phyloP scores from a whole-genome alignment of 495 filamentous ascomycete species.

The Daldinia loculata region DNA sequence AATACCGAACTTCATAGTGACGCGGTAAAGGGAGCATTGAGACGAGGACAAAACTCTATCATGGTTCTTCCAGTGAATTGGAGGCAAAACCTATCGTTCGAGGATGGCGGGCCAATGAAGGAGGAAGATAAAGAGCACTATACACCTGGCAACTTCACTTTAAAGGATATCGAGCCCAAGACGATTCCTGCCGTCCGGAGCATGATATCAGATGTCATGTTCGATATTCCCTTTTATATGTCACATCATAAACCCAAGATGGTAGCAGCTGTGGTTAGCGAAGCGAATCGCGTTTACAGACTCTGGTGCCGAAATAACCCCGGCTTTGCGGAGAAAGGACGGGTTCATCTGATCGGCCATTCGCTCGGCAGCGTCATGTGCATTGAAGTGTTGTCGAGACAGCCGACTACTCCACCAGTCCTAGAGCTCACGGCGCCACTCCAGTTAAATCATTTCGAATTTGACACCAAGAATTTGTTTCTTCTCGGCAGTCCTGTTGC shows the following conservation, averaged over 20 bases:
- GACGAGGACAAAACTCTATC: slow-evolving; percentile 67
- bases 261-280: slow-evolving; percentile 85
- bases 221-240: slow-evolving; percentile 96
- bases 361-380: slow-evolving; percentile 95
- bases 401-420: slow-evolving; percentile 71
- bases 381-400: slow-evolving; percentile 85
- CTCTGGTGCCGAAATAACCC: slow-evolving; percentile 95
- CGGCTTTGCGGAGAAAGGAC: slow-evolving; percentile 78
- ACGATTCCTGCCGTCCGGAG: slow-evolving; percentile 88
- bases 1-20: slow-evolving; percentile 84
- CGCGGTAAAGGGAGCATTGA: slow-evolving; percentile 74
- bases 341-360: slow-evolving; percentile 92
- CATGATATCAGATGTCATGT: slow-evolving; percentile 95
- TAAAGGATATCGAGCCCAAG: slow-evolving; percentile 91
- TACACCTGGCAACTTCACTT: slow-evolving; percentile 70
- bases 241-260: slow-evolving; percentile 96
- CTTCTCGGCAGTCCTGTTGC: slow-evolving; percentile 90
- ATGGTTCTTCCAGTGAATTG: slow-evolving; percentile 78
- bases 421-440: slow-evolving; percentile 59
- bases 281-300: slow-evolving; percentile 92
- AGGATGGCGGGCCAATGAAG: slow-evolving; percentile 68
- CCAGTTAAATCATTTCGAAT: slow-evolving; percentile 77
- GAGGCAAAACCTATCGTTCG: slow-evolving; percentile 85
- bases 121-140: slow-evolving; percentile 61
- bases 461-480: slow-evolving; percentile 89